A percentile compares a stretch with the other conserved stretches of the same genome.
phyloP scores from a whole-genome alignment of 225 moss, liverwort and hornwort genomes.

The Antitrichia curtipendula region DNA sequence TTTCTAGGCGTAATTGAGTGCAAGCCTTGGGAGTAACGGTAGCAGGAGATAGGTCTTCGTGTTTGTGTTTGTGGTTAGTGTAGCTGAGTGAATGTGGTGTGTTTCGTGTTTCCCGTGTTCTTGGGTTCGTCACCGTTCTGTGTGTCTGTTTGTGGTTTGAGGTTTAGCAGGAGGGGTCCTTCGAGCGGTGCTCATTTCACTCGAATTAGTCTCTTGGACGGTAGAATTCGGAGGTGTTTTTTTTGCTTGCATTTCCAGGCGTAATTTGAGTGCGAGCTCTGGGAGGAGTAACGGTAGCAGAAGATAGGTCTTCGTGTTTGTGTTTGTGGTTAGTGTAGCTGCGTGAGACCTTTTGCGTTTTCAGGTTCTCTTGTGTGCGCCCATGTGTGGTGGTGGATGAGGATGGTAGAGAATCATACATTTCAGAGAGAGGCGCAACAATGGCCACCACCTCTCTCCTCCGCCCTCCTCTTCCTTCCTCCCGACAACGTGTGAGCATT shows the following conservation, averaged over 20 bases:
- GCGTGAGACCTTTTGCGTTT: neutral
- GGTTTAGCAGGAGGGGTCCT: neutral
- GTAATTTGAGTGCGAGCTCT: neutral
- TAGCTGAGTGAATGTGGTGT: neutral
- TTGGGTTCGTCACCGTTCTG: neutral
- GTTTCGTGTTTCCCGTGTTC: neutral
- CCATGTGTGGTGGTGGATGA: neutral
- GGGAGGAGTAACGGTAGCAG: neutral
- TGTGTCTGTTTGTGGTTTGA: neutral
- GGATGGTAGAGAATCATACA: slow-evolving; percentile 16
- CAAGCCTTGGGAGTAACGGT: neutral
- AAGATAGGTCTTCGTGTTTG: neutral
- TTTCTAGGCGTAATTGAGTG: neutral
- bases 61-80: neutral
- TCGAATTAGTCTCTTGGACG: neutral
- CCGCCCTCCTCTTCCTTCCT: neutral
- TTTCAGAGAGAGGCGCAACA: slow-evolving; percentile 2
- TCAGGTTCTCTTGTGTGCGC: neutral
- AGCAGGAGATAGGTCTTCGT: neutral
- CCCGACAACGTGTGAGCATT: neutral
- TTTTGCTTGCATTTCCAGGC: neutral
- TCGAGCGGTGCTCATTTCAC: neutral
- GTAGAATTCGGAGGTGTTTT: neutral
- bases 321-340: neutral
- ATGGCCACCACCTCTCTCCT: slow-evolving; percentile 28